Percentiles rank a stretch among this genome's conserved stretches.
phyloP scores from a whole-genome alignment of 208 protist genomes.

The Porcisia hertigi region DNA sequence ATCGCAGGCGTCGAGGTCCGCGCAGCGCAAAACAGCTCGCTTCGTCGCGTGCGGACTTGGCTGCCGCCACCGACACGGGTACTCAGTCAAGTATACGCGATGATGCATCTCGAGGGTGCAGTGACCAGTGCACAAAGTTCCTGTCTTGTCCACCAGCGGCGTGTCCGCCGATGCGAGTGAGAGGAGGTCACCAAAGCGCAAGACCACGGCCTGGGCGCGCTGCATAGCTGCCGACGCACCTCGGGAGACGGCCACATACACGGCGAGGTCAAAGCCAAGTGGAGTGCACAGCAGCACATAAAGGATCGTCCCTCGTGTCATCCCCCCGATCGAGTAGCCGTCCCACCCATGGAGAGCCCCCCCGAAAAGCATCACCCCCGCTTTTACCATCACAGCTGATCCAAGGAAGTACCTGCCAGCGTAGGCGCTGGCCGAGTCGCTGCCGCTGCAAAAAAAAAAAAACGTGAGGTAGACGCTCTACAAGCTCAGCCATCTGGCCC shows the following conservation, averaged over 20 bases:
- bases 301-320: conserved; percentile 35
- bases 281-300: conserved; percentile 38
- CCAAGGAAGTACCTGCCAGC: not conserved
- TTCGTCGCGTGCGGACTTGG: conserved; percentile 62
- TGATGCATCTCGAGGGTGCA: conserved; percentile 54
- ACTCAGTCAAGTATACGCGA: conserved; percentile 35
- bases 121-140: conserved; percentile 90
- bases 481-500: conserved; percentile 77
- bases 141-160: conserved; percentile 92
- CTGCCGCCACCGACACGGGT: conserved; percentile 68
- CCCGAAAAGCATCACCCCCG: conserved; percentile 13
- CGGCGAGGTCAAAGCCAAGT: conserved; percentile 45
- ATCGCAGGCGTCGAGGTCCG: conserved; percentile 60
- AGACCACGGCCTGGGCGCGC: conserved; percentile 83
- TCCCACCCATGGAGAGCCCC: not conserved
- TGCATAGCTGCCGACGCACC: conserved; percentile 76
- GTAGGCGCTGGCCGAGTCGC: conserved; percentile 10
- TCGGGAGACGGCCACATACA: conserved; percentile 55
- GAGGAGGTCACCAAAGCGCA: conserved; percentile 82
- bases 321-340: not conserved
- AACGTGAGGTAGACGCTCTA: conserved; percentile 34
- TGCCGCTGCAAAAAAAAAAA: conserved; percentile 4
- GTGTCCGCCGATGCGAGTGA: conserved; percentile 49
- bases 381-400: conserved; percentile 7
- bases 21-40: conserved; percentile 60